phyloP scores from a whole-genome alignment of 2,329 filamentous ascomycete genomes.

The Cercospora nicotianae region DNA sequence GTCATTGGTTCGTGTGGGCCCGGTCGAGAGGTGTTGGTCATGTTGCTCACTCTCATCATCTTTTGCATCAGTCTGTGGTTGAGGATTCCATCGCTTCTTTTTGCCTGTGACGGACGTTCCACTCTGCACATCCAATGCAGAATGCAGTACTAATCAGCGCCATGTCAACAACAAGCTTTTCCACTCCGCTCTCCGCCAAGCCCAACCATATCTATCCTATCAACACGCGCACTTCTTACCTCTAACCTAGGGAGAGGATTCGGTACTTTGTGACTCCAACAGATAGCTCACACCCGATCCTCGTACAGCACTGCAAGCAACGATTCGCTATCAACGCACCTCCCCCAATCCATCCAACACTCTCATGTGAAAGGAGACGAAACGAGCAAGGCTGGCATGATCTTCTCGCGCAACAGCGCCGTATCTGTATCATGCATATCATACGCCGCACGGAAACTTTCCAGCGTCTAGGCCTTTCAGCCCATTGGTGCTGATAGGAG shows the following conservation, averaged over 20 bases:
- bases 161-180: neutral
- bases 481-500: neutral
- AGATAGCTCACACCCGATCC: neutral
- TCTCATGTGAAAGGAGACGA: neutral
- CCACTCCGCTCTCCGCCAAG: neutral
- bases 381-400: neutral
- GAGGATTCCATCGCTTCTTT: neutral
- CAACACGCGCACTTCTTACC: neutral
- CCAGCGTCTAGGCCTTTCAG: neutral
- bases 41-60: neutral
- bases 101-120: neutral
- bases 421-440: neutral
- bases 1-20: neutral
- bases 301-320: conserved; percentile 1
- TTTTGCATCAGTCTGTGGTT: neutral
- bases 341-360: neutral
- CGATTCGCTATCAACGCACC: conserved; percentile 1
- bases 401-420: neutral
- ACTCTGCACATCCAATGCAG: neutral
- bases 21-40: neutral
- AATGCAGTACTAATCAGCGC: neutral
- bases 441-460: neutral
- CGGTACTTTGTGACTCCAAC: neutral
- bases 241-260: neutral
- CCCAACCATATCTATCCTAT: neutral